These are phyloP conservation scores for Aureobasidium sp. DNA, from an alignment of 2,329 filamentous ascomycete genomes.

Conservation along the genomic window DNA sequence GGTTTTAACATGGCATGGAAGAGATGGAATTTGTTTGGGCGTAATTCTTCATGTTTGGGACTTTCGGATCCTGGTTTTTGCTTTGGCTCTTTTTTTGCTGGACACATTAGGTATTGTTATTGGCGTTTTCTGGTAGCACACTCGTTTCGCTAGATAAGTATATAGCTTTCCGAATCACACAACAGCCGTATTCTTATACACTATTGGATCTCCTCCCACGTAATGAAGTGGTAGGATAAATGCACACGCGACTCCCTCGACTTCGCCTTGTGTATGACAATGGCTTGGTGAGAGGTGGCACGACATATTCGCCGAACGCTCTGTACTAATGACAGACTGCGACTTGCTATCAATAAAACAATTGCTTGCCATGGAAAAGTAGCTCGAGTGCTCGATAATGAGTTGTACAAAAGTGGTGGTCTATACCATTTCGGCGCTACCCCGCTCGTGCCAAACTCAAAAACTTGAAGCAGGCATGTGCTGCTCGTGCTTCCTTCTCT, in stretches of 20 bases:
- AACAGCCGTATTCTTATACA: neutral
- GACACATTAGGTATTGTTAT: neutral
- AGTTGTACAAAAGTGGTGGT: neutral
- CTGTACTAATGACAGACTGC: neutral
- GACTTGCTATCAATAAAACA: neutral
- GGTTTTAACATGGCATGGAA: neutral
- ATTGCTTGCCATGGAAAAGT: neutral
- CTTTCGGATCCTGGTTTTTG: neutral
- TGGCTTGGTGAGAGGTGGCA: neutral
- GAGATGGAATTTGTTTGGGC: neutral
- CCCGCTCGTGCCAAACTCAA: conserved; percentile 6
- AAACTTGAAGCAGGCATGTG: neutral
- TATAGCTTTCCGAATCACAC: neutral
- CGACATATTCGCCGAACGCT: neutral
- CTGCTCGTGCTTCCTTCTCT: conserved; percentile 1
- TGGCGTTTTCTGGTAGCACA: neutral
- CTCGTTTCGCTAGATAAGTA: conserved; percentile 5
- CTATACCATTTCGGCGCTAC: neutral
- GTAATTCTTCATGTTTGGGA: neutral
- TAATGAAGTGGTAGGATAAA: neutral
- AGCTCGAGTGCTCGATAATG: neutral
- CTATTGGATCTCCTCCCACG: neutral
- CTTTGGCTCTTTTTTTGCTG: neutral
- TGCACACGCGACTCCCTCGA: neutral
- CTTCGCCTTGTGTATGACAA: neutral